A percentile compares a stretch with the other conserved stretches of the same genome.
Conservation (phyloP, 1,284 basidiomycete species). For the Phellopilus nigrolimitatus region DNA sequence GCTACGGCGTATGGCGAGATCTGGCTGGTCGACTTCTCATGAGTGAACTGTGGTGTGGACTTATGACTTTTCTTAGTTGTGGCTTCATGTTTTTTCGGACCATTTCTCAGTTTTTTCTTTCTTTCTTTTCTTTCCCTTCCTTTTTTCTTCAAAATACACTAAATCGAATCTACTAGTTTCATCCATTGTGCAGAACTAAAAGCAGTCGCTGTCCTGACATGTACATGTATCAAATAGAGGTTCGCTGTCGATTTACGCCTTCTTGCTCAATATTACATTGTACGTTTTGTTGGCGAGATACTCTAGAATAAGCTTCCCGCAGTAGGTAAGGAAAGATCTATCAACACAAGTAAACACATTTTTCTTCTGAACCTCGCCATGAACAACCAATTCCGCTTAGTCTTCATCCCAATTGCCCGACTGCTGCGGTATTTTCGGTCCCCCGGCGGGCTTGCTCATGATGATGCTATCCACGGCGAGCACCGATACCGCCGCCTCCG, state of each 20-base stretch:
- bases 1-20: constrained; percentile 11
- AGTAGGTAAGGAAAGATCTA: not conserved
- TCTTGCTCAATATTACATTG: not conserved
- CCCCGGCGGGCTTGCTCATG: constrained; percentile 93
- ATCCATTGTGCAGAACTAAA: too few relatives aligned
- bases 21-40: constrained; percentile 17
- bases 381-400: constrained; percentile 6
- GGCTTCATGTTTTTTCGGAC: too few relatives aligned
- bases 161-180: not conserved
- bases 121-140: not conserved
- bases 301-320: too few relatives aligned
- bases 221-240: constrained; percentile 6
- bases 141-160: not conserved
- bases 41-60: too few relatives aligned
- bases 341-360: not conserved
- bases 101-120: not conserved
- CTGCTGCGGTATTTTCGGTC: constrained; percentile 80
- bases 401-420: constrained; percentile 82
- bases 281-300: too few relatives aligned
- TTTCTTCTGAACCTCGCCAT: constrained; percentile 3
- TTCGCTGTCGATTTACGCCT: not conserved
- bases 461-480: constrained; percentile 97
- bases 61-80: too few relatives aligned
- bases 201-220: too few relatives aligned
- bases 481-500: constrained; percentile 92